Base-by-base conservation (phyloP, 164 flowering plant species). In the Tetrastigma voinierianum region DNA sequence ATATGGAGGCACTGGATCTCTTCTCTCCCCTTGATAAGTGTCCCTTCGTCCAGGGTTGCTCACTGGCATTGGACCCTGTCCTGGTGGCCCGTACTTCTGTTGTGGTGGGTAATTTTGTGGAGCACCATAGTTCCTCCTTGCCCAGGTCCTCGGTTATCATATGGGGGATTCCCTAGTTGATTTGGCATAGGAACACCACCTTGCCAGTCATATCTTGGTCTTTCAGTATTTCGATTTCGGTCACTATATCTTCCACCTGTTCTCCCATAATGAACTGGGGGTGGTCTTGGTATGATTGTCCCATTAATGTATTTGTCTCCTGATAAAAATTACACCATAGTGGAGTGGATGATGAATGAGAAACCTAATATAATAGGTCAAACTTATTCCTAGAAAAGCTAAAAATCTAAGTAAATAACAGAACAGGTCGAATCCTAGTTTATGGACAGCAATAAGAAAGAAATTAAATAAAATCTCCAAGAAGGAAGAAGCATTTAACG, bases 231-330 rank as follows among this genome's bases (percentile, higher is more conserved):
- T 66, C 82, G 72, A 62, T 80, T 76, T 47, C 85, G 72, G 25
- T 79, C 84, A 60, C 66, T 64, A 66, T 21, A 66, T 64, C 84
- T 70, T 46, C 83, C 77, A 11, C 67, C 69, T 10, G 63, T 46
- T 73, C 91, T 82, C 17, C 82, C 80, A 81, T 82, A 77, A 8
- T 83, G 91, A 40, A 83, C 74, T 3, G 97, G 97, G 4, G 93
- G 94, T 52, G 97, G 93, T 71, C 97, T 78, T 1, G 86, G 95
- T 65, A 83, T 88, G 59, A 96, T 91, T 25, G 75, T 73, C 63
- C 99, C 99, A 77, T 96, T 85, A 20, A 81, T 77, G 70, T 96
- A 96, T 73, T 96, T 89, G 75, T 96, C 98, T 18, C 99, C 99
- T 92, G 77, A 57, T 13, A 65, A 49, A n/a, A 3, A 32, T 43